These are phyloP conservation scores for Lactarius indigo DNA, from an alignment of 768 basidiomycete genomes.

Conservation along the genomic window DNA sequence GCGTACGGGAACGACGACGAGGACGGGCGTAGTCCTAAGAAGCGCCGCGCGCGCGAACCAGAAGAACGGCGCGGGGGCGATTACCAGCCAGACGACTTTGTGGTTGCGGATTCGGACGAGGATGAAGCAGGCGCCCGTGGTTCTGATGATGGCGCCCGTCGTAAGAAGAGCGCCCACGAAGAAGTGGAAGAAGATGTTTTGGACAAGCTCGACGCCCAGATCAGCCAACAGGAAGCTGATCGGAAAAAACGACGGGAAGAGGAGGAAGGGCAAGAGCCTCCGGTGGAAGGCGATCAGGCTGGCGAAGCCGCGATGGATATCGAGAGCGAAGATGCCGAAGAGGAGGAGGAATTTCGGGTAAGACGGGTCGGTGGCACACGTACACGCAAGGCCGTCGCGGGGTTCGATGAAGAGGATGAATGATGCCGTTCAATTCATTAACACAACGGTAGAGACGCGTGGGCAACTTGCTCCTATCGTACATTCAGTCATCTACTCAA, in stretches of 20 bases:
- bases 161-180: slow-evolving; percentile 37
- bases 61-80: slow-evolving; percentile 57
- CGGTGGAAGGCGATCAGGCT: slow-evolving; percentile 33
- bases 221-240: slow-evolving; percentile 52
- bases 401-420: slow-evolving; percentile 66
- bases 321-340: slow-evolving; percentile 61
- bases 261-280: slow-evolving; percentile 21
- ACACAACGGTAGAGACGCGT: background rate
- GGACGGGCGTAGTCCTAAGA: slow-evolving; percentile 47
- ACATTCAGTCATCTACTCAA: slow-evolving; percentile 10
- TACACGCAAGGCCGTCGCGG: slow-evolving; percentile 50
- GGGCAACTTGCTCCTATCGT: background rate
- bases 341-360: slow-evolving; percentile 67
- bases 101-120: slow-evolving; percentile 78
- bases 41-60: slow-evolving; percentile 32
- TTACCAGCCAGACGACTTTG: slow-evolving; percentile 82
- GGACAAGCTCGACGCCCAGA: slow-evolving; percentile 68
- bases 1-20: slow-evolving; percentile 39
- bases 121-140: slow-evolving; percentile 34
- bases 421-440: background rate
- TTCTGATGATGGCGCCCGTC: slow-evolving; percentile 19
- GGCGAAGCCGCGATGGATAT: slow-evolving; percentile 59
- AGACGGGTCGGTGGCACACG: slow-evolving; percentile 51
- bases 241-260: slow-evolving; percentile 41
- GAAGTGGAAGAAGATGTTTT: slow-evolving; percentile 56